Evolutionary conservation across 2,329 filamentous ascomycete genomes (phyloP), one percentile per base, ranked within the genome.

Genomic region (Colletotrichum camelliae): DNA sequence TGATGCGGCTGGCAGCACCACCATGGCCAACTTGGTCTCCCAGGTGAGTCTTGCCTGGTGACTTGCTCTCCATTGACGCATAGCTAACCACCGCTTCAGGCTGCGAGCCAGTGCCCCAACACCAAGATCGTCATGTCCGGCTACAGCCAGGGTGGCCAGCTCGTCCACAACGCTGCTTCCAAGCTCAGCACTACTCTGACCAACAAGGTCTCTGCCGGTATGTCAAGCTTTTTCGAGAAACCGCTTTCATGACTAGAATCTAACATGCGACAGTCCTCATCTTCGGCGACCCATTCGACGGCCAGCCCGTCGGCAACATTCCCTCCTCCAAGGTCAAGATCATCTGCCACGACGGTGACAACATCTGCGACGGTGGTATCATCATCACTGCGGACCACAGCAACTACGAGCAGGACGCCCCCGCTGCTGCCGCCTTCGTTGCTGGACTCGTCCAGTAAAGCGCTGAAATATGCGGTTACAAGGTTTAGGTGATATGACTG

Each of bases 91-190:
- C 12, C 27, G 5, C 4, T 21, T 4, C 81, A 86, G 77, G 86
- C 87, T 4, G 82, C 83, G 33, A 77, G 79, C n/a, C 80, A 84
- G 55, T 89, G 88, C 76, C 87, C 87, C 8, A 81, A 83, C 67
- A 89, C 88, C 16, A 84, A 86, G 75, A 82, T 89, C 27, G 85
- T 88, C 35, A 81, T 89, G 77, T 83, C 86, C n/a, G 88, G 87
- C 16, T 89, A 89, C 80, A 88, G 86, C 79, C 87, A 86, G 75
- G 84, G 82, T 65, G 79, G 79, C 57, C 82, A 81, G 79, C 77
- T 83, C 15, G 86, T 88, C 2, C 88, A 89, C 80, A 87, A 88
- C 27, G 86, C 87, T 2, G 87, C 86, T 18, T 78, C 77, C n/a
- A 74, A 78, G 70, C 79, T 86, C 27, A 79, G 81, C 7, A 65